Evolutionary conservation across 2,329 filamentous ascomycete species (phyloP).

Genomic region (Colletotrichum lupini): DNA sequence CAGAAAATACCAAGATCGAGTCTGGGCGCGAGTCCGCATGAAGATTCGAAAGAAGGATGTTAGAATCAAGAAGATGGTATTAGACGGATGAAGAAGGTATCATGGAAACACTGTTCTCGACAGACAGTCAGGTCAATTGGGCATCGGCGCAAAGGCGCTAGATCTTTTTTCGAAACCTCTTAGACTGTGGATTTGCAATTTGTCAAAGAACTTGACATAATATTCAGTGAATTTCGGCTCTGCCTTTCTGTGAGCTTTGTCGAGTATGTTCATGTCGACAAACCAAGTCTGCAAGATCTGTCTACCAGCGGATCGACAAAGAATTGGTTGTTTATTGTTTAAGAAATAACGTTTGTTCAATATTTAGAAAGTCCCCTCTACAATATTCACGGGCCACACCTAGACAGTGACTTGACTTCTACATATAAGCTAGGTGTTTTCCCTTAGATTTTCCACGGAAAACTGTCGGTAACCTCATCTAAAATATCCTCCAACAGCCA

Average conservation of each 20-base stretch:
- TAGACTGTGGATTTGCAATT: neutral
- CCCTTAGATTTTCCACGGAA: no score
- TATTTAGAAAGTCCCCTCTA: neutral
- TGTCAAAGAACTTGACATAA: neutral
- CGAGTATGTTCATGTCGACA: neutral
- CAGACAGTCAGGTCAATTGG: neutral
- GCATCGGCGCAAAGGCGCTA: neutral
- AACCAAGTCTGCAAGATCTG: no score
- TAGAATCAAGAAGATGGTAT: no score
- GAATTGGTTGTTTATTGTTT: neutral
- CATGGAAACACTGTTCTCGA: neutral
- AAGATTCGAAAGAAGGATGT: neutral
- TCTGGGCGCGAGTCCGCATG: slow-evolving; percentile 21
- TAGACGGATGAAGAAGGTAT: neutral
- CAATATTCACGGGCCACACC: neutral
- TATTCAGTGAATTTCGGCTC: neutral
- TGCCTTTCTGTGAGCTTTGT: neutral
- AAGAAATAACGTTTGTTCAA: neutral
- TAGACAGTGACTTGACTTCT: neutral
- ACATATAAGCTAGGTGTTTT: no score
- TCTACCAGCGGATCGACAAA: no score
- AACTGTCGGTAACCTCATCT: neutral
- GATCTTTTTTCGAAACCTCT: neutral
- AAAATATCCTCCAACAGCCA: no score
- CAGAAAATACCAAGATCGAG: slow-evolving; percentile 29